Evolutionary conservation across 2,329 filamentous ascomycete species (phyloP), one percentile per base, ranked within the genome.

Genomic region (Fusarium sp.): DNA sequence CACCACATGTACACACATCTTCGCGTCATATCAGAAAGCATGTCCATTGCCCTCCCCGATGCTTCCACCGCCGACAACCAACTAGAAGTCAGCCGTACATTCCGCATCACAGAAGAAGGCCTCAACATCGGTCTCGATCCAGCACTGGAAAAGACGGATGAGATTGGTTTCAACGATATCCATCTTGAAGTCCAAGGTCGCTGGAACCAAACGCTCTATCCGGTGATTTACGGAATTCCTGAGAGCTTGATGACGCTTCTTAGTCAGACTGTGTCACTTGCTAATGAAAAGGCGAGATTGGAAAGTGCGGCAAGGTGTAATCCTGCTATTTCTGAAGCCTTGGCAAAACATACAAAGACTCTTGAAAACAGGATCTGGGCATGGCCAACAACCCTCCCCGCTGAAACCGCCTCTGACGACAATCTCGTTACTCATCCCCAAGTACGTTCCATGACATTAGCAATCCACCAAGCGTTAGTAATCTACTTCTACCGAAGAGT

Each of bases 1-100:
- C 84, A 85, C 61, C 83, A 85, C 60, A 83, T 83, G 73, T 85
- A 85, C 62, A 81, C 80, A 0, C 83, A 82, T 52, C 75, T 83
- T 8, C 80, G 84, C 0, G 78, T 85, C 0, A 80, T 85, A 20
- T 76, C 82, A n/a, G 83, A 85, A 67, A 84, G 82, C 40, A 75
- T 77, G 25, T 73, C 75, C 0, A 45, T 74, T 0, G 18, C 59
- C 4, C 24, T 56, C 0, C 10, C 61, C 0, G 64, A 62, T 9
- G 8, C 47, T n/a, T 13, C 40, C 10, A 24, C 22, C 22, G 22
- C 7, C 1, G 68, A 64, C 3, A 27, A 45, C 0, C 51, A 70
- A 24, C n/a, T 54, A 3, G 55, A 59, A 3, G 12, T 47, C 3
- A 58, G 29, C 5, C 71, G 76, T 13, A 78, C 69, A 7, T 80